These are phyloP conservation scores for Colletotrichum incanum DNA, from an alignment of 2,329 filamentous ascomycete species.

Conservation along the genomic window DNA sequence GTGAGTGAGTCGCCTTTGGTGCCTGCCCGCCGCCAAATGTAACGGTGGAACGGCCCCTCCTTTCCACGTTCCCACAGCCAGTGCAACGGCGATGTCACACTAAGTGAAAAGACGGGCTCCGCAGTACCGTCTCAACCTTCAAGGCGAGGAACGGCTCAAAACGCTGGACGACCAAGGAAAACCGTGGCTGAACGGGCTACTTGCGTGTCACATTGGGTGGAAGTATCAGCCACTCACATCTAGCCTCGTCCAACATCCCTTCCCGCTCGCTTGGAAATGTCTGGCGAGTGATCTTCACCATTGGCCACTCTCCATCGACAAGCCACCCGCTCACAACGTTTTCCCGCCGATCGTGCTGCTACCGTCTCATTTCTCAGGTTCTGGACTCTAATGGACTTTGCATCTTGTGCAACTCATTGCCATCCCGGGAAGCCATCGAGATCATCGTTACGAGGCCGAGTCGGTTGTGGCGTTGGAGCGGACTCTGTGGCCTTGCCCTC, in stretches of 20 bases:
- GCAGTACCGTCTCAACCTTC: slow-evolving; percentile 28
- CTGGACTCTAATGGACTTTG: slow-evolving; percentile 29
- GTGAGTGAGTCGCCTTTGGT: not conserved
- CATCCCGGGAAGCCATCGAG: slow-evolving; percentile 30
- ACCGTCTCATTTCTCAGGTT: slow-evolving; percentile 32
- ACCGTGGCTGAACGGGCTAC: slow-evolving; percentile 26
- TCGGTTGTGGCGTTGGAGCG: slow-evolving; percentile 14
- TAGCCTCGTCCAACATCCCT: slow-evolving; percentile 8
- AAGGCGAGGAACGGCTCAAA: slow-evolving; percentile 14
- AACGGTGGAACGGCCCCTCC: slow-evolving; percentile 41
- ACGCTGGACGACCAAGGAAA: slow-evolving; percentile 5
- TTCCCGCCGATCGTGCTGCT: slow-evolving; percentile 27
- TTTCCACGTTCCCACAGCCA: slow-evolving; percentile 3
- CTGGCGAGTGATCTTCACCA: not conserved
- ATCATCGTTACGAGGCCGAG: slow-evolving; percentile 19
- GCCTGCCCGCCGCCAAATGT: slow-evolving; percentile 32
- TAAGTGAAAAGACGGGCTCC: slow-evolving; percentile 6
- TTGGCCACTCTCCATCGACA: slow-evolving; percentile 22
- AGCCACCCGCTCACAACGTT: slow-evolving; percentile 23
- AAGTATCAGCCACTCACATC: slow-evolving; percentile 35
- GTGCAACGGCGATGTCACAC: slow-evolving; percentile 11
- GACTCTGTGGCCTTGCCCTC: slow-evolving; percentile 4
- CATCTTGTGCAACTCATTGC: slow-evolving; percentile 27
- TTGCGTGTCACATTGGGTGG: slow-evolving; percentile 28
- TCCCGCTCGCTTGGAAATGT: slow-evolving; percentile 9